Conservation (phyloP, 2,329 filamentous ascomycete species). For the Aureobasidium subglaciale region DNA sequence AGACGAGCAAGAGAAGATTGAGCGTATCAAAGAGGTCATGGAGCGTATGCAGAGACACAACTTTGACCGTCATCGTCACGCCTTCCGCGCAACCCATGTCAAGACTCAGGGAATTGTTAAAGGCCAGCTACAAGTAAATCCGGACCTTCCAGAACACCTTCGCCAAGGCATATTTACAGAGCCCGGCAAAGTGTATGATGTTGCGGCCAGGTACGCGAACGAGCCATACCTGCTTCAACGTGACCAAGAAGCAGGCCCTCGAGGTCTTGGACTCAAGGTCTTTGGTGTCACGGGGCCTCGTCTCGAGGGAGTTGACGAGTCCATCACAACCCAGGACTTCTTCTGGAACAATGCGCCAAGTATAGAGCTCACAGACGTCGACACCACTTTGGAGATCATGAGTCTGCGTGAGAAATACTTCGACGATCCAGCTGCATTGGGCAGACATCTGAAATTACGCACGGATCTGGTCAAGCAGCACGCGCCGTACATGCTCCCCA, state of each 20-base stretch:
- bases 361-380: slow-evolving; percentile 27
- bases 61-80: slow-evolving; percentile 20
- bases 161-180: slow-evolving; percentile 18
- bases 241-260: slow-evolving; percentile 20
- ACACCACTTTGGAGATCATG: slow-evolving; percentile 30
- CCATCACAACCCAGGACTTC: slow-evolving; percentile 25
- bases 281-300: slow-evolving; percentile 18
- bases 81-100: slow-evolving; percentile 20
- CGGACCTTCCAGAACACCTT: slow-evolving; percentile 21
- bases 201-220: slow-evolving; percentile 21
- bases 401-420: slow-evolving; percentile 26
- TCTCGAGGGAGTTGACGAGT: slow-evolving; percentile 16
- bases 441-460: slow-evolving; percentile 23
- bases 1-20: slow-evolving; percentile 18
- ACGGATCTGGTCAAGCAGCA: slow-evolving; percentile 27
- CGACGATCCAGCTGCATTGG: slow-evolving; percentile 20
- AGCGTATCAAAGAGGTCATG: slow-evolving; percentile 16
- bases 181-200: slow-evolving; percentile 17
- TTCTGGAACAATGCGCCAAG: slow-evolving; percentile 30
- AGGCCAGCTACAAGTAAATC: slow-evolving; percentile 19
- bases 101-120: slow-evolving; percentile 22
- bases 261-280: slow-evolving; percentile 21
- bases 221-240: slow-evolving; percentile 22
- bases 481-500: slow-evolving; percentile 26
- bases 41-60: slow-evolving; percentile 20